These are phyloP conservation scores for Paramecium octaurelia DNA, from an alignment of 73 alveolate genomes.

Conservation along the genomic window DNA sequence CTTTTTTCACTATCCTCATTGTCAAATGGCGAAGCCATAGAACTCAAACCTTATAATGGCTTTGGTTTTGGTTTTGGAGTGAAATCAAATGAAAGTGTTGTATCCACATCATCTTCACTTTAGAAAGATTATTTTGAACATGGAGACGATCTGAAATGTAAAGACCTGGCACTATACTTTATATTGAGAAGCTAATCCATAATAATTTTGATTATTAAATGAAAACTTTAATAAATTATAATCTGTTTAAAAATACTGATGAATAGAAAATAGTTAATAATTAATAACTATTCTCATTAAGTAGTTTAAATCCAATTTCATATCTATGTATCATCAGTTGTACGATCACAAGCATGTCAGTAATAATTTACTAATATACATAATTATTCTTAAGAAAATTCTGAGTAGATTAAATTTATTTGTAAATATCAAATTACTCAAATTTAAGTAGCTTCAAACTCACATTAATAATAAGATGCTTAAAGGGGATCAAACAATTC, in stretches of 20 bases:
- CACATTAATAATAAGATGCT: not conserved
- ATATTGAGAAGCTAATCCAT: not conserved
- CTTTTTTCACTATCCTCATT: not conserved
- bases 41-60: not conserved
- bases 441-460: slow-evolving; percentile 4
- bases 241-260: not conserved
- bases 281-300: not conserved
- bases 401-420: not conserved
- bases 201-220: not conserved
- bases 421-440: not conserved
- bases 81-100: not conserved
- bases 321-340: not conserved
- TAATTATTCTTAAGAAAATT: not conserved
- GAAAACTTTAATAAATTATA: not conserved
- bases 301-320: not conserved
- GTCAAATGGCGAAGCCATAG: not conserved
- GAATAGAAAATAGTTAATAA: not conserved
- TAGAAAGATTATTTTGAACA: not conserved
- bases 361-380: not conserved
- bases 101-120: not conserved
- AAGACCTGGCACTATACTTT: not conserved
- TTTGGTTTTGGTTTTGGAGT: not conserved
- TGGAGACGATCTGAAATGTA: not conserved
- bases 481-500: not conserved
- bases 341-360: too few relatives aligned